Evolutionary conservation across 1,284 basidiomycete species (phyloP).

Genomic region (Leccinum solheimii): DNA sequence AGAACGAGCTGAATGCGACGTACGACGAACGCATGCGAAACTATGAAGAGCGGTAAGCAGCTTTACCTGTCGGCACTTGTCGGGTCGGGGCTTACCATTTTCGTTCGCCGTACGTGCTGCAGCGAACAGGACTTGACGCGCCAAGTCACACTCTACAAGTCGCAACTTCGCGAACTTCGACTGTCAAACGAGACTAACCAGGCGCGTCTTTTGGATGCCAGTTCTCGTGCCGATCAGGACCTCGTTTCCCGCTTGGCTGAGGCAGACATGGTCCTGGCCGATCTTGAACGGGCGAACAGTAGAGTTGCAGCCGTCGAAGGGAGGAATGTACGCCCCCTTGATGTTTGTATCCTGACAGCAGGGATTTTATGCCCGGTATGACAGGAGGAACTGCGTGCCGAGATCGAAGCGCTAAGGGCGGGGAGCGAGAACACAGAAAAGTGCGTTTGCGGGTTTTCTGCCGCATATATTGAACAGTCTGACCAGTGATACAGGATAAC

Average conservation of each 20-base stretch:
- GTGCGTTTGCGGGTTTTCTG: conserved; percentile 39
- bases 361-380: not conserved
- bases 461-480: not conserved
- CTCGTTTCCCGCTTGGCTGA: conserved; percentile 86
- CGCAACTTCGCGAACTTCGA: conserved; percentile 87
- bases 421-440: conserved; percentile 76
- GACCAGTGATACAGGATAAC: conserved; percentile 56
- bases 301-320: conserved; percentile 90
- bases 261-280: conserved; percentile 89
- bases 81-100: conserved; percentile 1
- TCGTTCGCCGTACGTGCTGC: not conserved
- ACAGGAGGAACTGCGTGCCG: conserved; percentile 88
- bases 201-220: conserved; percentile 87
- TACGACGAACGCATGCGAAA: conserved; percentile 95
- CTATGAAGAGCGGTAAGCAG: conserved; percentile 85
- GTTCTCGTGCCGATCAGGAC: conserved; percentile 89
- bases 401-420: conserved; percentile 86
- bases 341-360: not conserved
- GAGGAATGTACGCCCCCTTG: conserved; percentile 66
- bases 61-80: not conserved
- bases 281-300: conserved; percentile 90
- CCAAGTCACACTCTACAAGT: conserved; percentile 81
- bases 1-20: conserved; percentile 93
- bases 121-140: conserved; percentile 91
- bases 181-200: conserved; percentile 90